Base-by-base conservation (phyloP, 805 yeast species). In the Kodamaea kakaduensis region DNA sequence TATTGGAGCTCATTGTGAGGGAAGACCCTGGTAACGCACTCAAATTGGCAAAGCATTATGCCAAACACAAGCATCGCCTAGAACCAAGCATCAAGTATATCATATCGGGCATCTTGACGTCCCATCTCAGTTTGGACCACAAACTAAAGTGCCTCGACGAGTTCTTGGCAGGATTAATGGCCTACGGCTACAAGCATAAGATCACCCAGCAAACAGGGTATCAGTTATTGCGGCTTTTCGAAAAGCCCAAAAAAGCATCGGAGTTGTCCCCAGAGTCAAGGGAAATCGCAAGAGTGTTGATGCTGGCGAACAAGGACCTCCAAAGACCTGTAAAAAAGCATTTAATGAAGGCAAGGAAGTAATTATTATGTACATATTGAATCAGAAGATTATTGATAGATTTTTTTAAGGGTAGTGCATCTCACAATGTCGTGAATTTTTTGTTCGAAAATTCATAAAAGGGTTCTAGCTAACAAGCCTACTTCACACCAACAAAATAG, bases 71-170 rank as follows among this genome's bases (percentile, higher is more conserved):
- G 26, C 37, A 51, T 7, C 23, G 38, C 6, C 38, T 63, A 17
- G 41, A 46, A 9, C 56, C 43, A 25, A 53, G 51, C 20, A 19
- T 44, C 16, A 37, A 36, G 9, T 32, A 30, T 28, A 28, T 44
- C 17, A 48, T 56, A 25, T 45, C 50, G 13, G 71, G 68, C 5
- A 47, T 64, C 6, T 36, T 65, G 13, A 36, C 41, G 12, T 42
- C 60, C 3, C 40, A 21, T 7, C 39, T 56, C 27, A 33, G 31
- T 3, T 42, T 39, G 3, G 41, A 42, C 23, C 47, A 51, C 16
- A 50, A 45, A 31, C 31, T 64, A 7, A 37, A 27, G 20, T 25
- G 45, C 8, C 48, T 55, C 30, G 42, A 44, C 9, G 24, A 33
- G 4, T 56, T 58, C 29, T 44, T 50, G 22, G 32, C 23, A 6